Evolutionary conservation across 441 rosid genomes (phyloP).

Genomic region (Adansonia grandidieri): DNA sequence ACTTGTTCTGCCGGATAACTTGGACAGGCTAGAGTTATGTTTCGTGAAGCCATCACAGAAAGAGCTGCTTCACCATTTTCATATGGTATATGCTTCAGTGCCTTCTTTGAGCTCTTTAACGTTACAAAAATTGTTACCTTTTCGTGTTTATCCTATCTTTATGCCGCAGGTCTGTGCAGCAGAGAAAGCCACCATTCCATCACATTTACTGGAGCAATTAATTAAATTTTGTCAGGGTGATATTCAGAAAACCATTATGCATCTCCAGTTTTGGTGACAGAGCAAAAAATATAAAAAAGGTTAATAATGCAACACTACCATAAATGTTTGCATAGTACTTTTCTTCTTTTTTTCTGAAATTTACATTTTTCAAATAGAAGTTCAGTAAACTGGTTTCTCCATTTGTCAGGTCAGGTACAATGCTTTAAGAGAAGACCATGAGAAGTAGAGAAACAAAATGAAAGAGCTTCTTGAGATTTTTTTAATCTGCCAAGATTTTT

Average conservation of each 20-base stretch:
- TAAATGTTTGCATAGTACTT: conserved; percentile 15
- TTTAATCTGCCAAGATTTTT: background rate
- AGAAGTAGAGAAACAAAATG: conserved; percentile 2
- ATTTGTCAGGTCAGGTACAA: too few species aligned
- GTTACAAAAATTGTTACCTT: conserved; percentile 21
- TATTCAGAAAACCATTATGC: conserved; percentile 84
- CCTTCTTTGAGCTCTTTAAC: conserved; percentile 19
- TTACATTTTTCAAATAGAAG: background rate
- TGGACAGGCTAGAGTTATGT: conserved; percentile 64
- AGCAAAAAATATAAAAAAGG: conserved; percentile 61
- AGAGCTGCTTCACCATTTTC: conserved; percentile 64
- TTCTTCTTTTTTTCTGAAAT: conserved; percentile 3
- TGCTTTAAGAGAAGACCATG: background rate
- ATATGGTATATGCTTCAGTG: conserved; percentile 48
- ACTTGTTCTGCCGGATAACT: conserved; percentile 69
- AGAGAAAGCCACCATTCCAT: conserved; percentile 62
- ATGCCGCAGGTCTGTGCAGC: conserved; percentile 68
- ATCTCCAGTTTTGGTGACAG: conserved; percentile 94
- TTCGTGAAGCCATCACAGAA: conserved; percentile 59
- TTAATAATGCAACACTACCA: conserved; percentile 30
- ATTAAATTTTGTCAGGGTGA: conserved; percentile 63
- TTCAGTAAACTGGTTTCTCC: background rate
- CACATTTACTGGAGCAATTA: conserved; percentile 57
- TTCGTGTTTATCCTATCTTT: conserved; percentile 28
- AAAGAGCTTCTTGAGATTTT: background rate